Base-by-base conservation (phyloP, 768 basidiomycete genomes). In the Leccinum variicolor region DNA sequence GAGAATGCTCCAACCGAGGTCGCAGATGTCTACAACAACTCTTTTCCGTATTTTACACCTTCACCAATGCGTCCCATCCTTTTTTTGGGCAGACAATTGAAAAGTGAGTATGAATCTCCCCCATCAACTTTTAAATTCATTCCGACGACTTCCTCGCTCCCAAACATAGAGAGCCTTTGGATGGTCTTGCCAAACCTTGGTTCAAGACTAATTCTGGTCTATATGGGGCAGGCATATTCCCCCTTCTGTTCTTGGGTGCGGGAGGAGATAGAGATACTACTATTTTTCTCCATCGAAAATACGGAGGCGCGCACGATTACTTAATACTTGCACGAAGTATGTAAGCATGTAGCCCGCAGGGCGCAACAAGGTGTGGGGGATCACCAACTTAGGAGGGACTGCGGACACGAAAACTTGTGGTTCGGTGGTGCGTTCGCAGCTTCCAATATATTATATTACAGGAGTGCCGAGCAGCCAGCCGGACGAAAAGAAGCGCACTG, bases 311-410 rank as follows among this genome's bases (percentile, higher is more conserved):
- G 0, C 72, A 72, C 19, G 71, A 74, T 11, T 26, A 26, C 25
- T 25, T 25, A 25, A 25, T 69, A 75, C 23, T 66, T 82, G 51
- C 72, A 70, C 39, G 68, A 72, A 1, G 66, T 86, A 26, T 26
- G 25, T 26, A 26, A 26, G 25, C 25, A 4, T 78, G 82, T 45
- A 83, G 80, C 1, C 73, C 79, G 9, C 73, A 79, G 34, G 64
- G 82, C 3, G 76, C 74, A 75, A 78, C 33, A 70, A 73, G 14
- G 69, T 89, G 17, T 84, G 88, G 89, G 83, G 86, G 17, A 55
- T 87, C 48, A 78, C 85, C 59, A 71, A 77, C n/a, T n/a, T n/a
- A 19, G 84, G 69, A 66, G 66, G 49, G 57, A 70, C 26, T 69
- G 61, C 41, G 72, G 73, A n/a, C 65, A 74, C 43, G 69, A 79